Percentiles rank a stretch among this genome's conserved stretches.
These are phyloP conservation scores for Volvariella surrecta DNA, from an alignment of 1,284 basidiomycete genomes.

Conservation along the genomic window DNA sequence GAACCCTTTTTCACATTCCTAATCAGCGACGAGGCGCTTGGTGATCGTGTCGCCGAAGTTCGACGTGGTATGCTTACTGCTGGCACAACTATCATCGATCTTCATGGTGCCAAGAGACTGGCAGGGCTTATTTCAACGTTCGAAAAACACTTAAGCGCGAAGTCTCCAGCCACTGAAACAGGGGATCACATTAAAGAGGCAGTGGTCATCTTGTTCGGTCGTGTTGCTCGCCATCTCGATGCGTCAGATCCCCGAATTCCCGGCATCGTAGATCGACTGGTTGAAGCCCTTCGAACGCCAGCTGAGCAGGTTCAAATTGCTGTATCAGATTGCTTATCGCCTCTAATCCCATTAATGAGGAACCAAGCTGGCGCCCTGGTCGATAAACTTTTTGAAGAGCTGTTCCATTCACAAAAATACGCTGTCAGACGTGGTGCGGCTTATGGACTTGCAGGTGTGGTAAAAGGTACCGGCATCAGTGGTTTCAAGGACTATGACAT, in stretches of 20 bases:
- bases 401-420: slow-evolving; percentile 80
- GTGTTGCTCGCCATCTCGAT: slow-evolving; percentile 85
- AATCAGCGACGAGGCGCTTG: slow-evolving; percentile 79
- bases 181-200: slow-evolving; percentile 92
- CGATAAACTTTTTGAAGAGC: slow-evolving; percentile 69
- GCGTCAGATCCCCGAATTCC: slow-evolving; percentile 72
- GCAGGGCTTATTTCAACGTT: slow-evolving; percentile 80
- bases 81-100: slow-evolving; percentile 77
- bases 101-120: slow-evolving; percentile 71
- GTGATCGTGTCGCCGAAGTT: slow-evolving; percentile 80
- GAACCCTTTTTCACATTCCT: slow-evolving; percentile 85
- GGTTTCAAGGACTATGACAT: slow-evolving; percentile 83
- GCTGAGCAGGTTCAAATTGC: slow-evolving; percentile 96
- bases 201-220: slow-evolving; percentile 91
- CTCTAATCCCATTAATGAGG: slow-evolving; percentile 72
- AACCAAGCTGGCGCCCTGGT: slow-evolving; percentile 63
- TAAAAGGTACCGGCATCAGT: slow-evolving; percentile 85
- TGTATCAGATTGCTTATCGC: slow-evolving; percentile 90
- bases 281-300: slow-evolving; percentile 90
- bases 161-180: slow-evolving; percentile 58
- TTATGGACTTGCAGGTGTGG: slow-evolving; percentile 90
- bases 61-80: slow-evolving; percentile 85
- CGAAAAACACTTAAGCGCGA: slow-evolving; percentile 69
- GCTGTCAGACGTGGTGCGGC: slow-evolving; percentile 90
- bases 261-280: slow-evolving; percentile 82